These are phyloP conservation scores for Xylaria sp. DNA, from an alignment of 2,329 filamentous ascomycete species.

Conservation along the genomic window DNA sequence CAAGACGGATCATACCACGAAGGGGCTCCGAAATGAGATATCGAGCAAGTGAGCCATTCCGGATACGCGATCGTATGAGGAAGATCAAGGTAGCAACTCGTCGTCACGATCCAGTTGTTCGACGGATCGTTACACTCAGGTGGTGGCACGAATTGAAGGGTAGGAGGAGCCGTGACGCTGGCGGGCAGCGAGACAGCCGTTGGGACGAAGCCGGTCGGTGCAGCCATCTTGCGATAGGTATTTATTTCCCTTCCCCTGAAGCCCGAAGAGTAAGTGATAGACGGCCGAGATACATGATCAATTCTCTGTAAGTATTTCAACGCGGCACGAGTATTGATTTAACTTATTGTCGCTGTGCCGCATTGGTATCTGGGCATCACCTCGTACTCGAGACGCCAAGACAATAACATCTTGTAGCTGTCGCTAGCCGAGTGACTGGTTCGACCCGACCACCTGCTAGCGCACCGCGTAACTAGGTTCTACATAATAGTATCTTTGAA, in stretches of 20 bases:
- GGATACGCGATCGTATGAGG: not conserved
- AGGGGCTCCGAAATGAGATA: slow-evolving; percentile 29
- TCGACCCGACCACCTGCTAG: not conserved
- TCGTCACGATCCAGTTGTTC: slow-evolving; percentile 38
- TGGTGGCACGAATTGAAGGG: slow-evolving; percentile 31
- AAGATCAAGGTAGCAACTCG: slow-evolving; percentile 34
- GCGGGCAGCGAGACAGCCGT: slow-evolving; percentile 17
- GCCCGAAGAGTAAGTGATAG: not conserved
- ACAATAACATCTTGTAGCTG: slow-evolving; percentile 7
- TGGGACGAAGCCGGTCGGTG: slow-evolving; percentile 17
- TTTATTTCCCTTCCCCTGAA: not conserved
- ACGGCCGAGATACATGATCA: not conserved
- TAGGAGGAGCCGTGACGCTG: slow-evolving; percentile 35
- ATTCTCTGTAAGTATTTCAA: not conserved
- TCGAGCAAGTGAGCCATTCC: slow-evolving; percentile 34
- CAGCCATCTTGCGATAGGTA: slow-evolving; percentile 13
- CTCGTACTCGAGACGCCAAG: slow-evolving; percentile 13
- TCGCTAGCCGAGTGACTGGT: not conserved
- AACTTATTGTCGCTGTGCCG: not conserved
- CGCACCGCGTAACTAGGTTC: not conserved
- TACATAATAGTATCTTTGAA: not conserved
- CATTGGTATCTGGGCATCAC: not conserved
- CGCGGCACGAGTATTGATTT: not conserved
- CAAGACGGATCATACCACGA: slow-evolving; percentile 20
- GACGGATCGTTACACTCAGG: slow-evolving; percentile 35